Conservation (phyloP, 2,329 filamentous ascomycete genomes). For the Penicillium sp. region DNA sequence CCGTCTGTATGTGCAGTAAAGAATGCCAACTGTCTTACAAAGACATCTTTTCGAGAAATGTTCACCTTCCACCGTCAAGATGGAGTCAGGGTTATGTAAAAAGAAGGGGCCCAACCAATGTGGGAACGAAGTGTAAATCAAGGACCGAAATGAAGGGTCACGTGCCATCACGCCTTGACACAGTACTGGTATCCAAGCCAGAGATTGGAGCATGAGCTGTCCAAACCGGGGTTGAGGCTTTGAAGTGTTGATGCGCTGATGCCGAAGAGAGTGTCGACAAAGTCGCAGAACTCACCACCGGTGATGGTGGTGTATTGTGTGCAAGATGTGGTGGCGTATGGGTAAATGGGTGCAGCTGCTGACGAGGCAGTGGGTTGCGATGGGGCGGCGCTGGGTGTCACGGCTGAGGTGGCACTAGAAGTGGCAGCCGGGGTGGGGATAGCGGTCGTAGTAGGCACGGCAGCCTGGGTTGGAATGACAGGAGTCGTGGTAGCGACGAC, state of each 20-base stretch:
- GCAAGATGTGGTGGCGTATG: constrained; percentile 21
- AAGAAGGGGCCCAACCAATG: neutral
- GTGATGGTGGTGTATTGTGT: constrained; percentile 21
- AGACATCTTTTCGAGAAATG: constrained; percentile 7
- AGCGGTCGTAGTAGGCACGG: neutral
- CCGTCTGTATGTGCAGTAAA: neutral
- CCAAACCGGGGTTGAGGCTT: constrained; percentile 28
- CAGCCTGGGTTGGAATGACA: neutral
- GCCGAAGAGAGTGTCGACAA: constrained; percentile 18
- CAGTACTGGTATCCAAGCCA: constrained; percentile 33
- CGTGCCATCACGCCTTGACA: constrained; percentile 15
- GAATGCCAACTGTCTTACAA: constrained; percentile 10
- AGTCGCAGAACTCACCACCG: constrained; percentile 26
- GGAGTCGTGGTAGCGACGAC: constrained; percentile 1
- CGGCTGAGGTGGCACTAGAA: constrained; percentile 9
- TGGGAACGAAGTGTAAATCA: neutral
- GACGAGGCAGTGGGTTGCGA: constrained; percentile 3
- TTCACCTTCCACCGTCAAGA: neutral
- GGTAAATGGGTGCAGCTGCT: constrained; percentile 15
- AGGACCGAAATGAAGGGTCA: neutral
- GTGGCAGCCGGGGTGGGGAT: constrained; percentile 13
- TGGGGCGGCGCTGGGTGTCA: neutral
- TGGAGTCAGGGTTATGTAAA: neutral
- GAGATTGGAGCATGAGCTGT: constrained; percentile 29
- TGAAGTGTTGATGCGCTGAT: constrained; percentile 22